Conservation (phyloP, 192 early-diverging fungal species). For the Coemansia sp. region DNA sequence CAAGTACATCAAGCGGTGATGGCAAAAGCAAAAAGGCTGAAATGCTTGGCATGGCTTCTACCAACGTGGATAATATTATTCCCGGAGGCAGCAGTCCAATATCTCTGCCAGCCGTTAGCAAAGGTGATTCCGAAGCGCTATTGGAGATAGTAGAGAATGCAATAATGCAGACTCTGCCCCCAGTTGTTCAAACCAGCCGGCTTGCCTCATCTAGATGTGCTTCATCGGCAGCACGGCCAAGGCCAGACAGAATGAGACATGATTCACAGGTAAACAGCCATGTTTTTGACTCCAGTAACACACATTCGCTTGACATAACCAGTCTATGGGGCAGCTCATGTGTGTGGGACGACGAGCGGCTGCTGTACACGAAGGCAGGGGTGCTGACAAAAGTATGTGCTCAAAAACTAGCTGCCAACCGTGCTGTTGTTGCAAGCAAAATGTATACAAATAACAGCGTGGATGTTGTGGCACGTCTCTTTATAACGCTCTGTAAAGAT, state of each 20-base stretch:
- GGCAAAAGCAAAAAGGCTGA: not conserved
- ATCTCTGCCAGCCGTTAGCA: not conserved
- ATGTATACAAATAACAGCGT: not conserved
- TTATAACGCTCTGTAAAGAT: not conserved
- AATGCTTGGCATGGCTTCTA: not conserved
- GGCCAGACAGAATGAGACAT: not conserved
- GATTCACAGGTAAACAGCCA: not conserved
- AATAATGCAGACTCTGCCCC: not conserved
- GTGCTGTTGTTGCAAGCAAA: not conserved
- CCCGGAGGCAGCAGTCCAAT: not conserved
- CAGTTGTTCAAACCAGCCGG: not conserved
- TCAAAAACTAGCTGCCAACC: not conserved
- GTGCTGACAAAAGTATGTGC: not conserved
- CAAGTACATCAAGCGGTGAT: not conserved
- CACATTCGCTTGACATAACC: slow-evolving; percentile 11
- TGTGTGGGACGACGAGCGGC: slow-evolving; percentile 16
- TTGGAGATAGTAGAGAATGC: not conserved
- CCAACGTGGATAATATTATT: not conserved
- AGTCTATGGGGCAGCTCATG: slow-evolving; percentile 35
- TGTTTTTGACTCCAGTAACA: not conserved
- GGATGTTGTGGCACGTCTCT: not conserved
- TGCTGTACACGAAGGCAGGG: not conserved
- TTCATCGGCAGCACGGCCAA: not conserved
- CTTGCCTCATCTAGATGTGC: too few relatives aligned
- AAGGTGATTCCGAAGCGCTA: not conserved